Conservation (phyloP, 2,329 filamentous ascomycete species). For the Penicillium rolfsii region DNA sequence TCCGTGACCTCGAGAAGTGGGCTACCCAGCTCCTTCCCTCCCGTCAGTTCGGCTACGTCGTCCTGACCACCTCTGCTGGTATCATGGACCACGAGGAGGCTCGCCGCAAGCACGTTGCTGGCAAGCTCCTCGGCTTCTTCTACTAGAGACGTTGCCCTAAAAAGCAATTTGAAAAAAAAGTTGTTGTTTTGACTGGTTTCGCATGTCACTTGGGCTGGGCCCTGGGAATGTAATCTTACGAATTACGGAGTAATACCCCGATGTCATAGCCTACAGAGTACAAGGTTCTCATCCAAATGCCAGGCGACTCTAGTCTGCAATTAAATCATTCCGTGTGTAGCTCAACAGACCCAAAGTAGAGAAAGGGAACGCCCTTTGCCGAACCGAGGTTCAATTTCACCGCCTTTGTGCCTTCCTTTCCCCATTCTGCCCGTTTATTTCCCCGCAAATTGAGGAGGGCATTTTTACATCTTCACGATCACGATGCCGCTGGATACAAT, state of each 20-base stretch:
- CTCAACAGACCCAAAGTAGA: not conserved
- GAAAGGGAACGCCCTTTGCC: not conserved
- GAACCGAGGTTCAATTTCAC: slow-evolving; percentile 23
- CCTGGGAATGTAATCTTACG: slow-evolving; percentile 33
- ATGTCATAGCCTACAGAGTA: slow-evolving; percentile 30
- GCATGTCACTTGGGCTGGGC: slow-evolving; percentile 28
- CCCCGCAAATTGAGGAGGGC: slow-evolving; percentile 23
- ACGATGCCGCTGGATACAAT: slow-evolving; percentile 70
- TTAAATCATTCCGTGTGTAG: slow-evolving; percentile 3
- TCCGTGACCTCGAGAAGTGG: slow-evolving; percentile 99
- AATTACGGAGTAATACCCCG: slow-evolving; percentile 30
- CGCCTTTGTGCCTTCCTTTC: slow-evolving; percentile 12
- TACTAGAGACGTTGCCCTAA: slow-evolving; percentile 66
- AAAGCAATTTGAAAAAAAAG: slow-evolving; percentile 36
- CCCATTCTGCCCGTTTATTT: slow-evolving; percentile 22
- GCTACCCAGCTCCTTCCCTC: slow-evolving; percentile 98
- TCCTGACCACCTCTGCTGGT: slow-evolving; percentile 97
- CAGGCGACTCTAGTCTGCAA: slow-evolving; percentile 28
- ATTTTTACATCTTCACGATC: slow-evolving; percentile 10
- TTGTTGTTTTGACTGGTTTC: slow-evolving; percentile 33
- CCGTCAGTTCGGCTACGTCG: slow-evolving; percentile 99
- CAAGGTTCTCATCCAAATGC: slow-evolving; percentile 29
- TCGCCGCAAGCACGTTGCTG: slow-evolving; percentile 96
- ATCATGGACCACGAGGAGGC: slow-evolving; percentile 99
- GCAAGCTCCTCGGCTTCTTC: slow-evolving; percentile 99